Conservation (phyloP, 2,329 filamentous ascomycete genomes). For the Hymenoscyphus occultus region DNA sequence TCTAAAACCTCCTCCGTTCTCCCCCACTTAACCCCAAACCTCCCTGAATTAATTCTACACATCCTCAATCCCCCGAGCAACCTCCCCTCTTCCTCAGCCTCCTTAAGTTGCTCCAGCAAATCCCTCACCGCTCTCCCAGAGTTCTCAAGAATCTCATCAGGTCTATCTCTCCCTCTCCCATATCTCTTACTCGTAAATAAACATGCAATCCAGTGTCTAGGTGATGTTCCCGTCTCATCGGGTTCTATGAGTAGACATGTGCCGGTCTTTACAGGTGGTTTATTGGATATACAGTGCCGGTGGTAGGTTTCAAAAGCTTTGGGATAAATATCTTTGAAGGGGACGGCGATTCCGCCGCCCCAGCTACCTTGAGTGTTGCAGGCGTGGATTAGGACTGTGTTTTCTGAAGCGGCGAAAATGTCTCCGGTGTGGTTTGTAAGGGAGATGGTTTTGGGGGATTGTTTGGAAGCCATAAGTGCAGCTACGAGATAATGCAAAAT, state of each 20-base stretch:
- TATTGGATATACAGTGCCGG: background rate
- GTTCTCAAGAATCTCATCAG: background rate
- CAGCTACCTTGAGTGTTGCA: background rate
- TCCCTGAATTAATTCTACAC: background rate
- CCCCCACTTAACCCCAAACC: background rate
- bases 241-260: too few species aligned
- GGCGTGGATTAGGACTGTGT: background rate
- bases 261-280: too few species aligned
- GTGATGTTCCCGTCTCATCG: too few species aligned
- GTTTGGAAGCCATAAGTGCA: background rate
- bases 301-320: background rate
- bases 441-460: background rate
- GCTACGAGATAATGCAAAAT: too few species aligned
- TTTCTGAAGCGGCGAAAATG: background rate
- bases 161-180: background rate
- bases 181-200: background rate
- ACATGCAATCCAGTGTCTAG: background rate
- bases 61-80: too few species aligned
- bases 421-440: background rate
- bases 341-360: background rate
- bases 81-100: background rate
- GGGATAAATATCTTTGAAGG: background rate
- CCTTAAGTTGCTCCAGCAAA: background rate
- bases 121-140: background rate
- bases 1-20: background rate